Conservation (phyloP, 495 filamentous ascomycete species). For the Xylaria bambusicola region DNA sequence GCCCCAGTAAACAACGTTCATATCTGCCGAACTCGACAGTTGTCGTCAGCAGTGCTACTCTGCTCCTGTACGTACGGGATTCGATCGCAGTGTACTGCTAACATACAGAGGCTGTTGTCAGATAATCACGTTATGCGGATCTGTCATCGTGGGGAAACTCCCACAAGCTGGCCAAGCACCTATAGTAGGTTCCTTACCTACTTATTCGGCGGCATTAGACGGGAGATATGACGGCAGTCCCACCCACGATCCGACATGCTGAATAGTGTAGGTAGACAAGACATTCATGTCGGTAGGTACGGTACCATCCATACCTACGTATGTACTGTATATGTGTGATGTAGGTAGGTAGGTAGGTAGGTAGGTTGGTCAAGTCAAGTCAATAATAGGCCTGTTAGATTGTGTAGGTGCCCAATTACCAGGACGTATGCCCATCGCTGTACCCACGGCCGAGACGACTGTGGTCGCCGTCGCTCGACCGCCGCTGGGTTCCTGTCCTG, state of each 20-base stretch:
- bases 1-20: too few relatives aligned
- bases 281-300: too few relatives aligned
- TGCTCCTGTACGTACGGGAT: too few relatives aligned
- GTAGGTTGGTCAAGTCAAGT: too few relatives aligned
- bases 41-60: too few relatives aligned
- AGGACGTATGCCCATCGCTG: constrained; percentile 3
- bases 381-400: not conserved
- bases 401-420: not conserved
- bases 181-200: too few relatives aligned
- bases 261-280: too few relatives aligned
- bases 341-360: not conserved
- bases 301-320: not conserved
- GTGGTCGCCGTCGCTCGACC: not conserved
- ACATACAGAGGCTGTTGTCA: not conserved
- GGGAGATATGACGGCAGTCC: too few relatives aligned
- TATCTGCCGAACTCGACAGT: too few relatives aligned
- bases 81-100: too few relatives aligned
- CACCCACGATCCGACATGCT: too few relatives aligned
- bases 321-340: not conserved
- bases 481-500: constrained; percentile 2
- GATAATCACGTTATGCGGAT: constrained; percentile 2
- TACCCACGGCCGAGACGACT: constrained; percentile 7
- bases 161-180: not conserved
- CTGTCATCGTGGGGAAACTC: not conserved
- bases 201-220: too few relatives aligned